These are phyloP conservation scores for Eucalyptus tenuipes DNA, from an alignment of 345 rosid species.

Conservation along the genomic window DNA sequence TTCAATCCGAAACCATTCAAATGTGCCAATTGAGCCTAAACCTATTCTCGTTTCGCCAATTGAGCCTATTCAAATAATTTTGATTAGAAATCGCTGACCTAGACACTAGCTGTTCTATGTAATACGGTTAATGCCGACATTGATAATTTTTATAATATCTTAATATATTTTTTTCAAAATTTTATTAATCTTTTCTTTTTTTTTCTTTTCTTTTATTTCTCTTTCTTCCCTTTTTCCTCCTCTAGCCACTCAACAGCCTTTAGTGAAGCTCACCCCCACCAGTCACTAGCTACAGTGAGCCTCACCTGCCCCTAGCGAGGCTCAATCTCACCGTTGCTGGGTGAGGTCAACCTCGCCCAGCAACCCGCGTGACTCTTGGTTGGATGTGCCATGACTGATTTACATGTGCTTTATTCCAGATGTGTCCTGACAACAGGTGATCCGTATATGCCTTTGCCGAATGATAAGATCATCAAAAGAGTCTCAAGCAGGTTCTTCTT, in stretches of 20 bases:
- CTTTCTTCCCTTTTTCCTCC: too few relatives aligned
- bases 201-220: too few relatives aligned
- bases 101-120: accelerated
- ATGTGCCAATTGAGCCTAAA: not conserved
- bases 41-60: not conserved
- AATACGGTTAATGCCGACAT: accelerated
- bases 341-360: too few relatives aligned
- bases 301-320: too few relatives aligned
- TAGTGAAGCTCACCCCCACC: accelerated
- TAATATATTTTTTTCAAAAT: too few relatives aligned
- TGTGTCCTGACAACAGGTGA: slow-evolving; percentile 94
- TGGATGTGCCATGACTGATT: not conserved
- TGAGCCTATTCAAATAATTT: too few relatives aligned
- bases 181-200: too few relatives aligned
- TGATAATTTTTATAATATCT: too few relatives aligned
- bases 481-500: slow-evolving; percentile 66
- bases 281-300: too few relatives aligned
- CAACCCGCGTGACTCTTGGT: not conserved
- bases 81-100: accelerated
- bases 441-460: slow-evolving; percentile 83
- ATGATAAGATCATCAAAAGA: slow-evolving; percentile 75
- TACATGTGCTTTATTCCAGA: slow-evolving; percentile 22
- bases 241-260: too few relatives aligned
- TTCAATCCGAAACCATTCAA: too few relatives aligned
- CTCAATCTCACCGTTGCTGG: too few relatives aligned